Evolutionary conservation across 257 asterid species (phyloP).

Genomic region (Fraxinus americana): DNA sequence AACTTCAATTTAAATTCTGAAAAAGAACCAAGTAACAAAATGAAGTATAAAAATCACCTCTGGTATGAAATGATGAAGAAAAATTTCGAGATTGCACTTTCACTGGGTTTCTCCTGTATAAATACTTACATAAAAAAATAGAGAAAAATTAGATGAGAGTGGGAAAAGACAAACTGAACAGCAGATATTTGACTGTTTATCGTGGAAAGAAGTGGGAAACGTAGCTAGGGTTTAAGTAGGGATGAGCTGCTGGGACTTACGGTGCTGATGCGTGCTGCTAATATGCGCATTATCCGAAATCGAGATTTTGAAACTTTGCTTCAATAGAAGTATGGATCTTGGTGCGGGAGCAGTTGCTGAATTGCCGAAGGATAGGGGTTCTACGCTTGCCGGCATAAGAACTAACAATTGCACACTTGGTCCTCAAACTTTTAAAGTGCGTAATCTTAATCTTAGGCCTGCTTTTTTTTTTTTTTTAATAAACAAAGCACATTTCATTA

Average conservation of each 20-base stretch:
- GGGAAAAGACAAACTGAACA: neutral
- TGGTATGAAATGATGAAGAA: slow-evolving; percentile 49
- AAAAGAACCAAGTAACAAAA: neutral
- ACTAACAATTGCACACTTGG: neutral
- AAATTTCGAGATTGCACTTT: slow-evolving; percentile 48
- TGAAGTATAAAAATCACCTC: slow-evolving; percentile 31
- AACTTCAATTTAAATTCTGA: neutral
- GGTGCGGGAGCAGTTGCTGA: neutral
- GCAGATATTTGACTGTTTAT: neutral
- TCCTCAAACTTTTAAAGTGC: neutral
- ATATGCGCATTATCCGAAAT: slow-evolving; percentile 40
- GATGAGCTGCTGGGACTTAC: slow-evolving; percentile 32
- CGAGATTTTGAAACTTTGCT: neutral
- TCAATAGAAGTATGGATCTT: neutral
- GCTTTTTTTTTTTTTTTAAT: no score
- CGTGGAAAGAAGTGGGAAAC: neutral
- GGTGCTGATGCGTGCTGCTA: slow-evolving; percentile 38
- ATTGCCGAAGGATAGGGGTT: no score
- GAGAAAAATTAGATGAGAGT: neutral
- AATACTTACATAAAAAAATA: slow-evolving; percentile 37
- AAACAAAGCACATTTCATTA: no score
- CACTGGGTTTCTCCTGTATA: slow-evolving; percentile 50
- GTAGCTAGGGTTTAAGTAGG: neutral
- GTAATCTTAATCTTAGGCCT: no score
- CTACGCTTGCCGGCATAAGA: no score